These are phyloP conservation scores for Boletus reticuloceps DNA, from an alignment of 768 basidiomycete species.

Conservation along the genomic window DNA sequence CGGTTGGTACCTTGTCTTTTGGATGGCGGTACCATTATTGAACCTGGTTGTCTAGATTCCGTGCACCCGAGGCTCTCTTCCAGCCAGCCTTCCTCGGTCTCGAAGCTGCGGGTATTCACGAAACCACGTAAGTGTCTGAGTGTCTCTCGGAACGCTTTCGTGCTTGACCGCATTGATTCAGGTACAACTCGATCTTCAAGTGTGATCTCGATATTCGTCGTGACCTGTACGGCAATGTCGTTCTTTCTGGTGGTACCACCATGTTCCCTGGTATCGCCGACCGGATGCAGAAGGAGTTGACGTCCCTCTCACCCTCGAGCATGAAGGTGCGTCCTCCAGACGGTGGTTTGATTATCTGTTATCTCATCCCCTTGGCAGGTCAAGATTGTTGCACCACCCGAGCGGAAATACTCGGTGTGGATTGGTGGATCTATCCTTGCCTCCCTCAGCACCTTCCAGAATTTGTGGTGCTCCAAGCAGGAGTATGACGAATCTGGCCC, in stretches of 20 bases:
- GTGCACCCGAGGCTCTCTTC: constrained; percentile 56
- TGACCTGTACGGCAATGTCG: constrained; percentile 35
- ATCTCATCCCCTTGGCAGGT: constrained; percentile 40
- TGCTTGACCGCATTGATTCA: constrained; percentile 15
- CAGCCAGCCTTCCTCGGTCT: constrained; percentile 59
- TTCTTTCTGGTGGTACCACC: constrained; percentile 77
- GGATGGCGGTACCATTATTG: background rate
- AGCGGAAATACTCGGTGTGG: constrained; percentile 96
- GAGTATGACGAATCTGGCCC: constrained; percentile 89
- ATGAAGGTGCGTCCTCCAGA: constrained; percentile 61
- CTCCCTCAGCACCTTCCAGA: constrained; percentile 94
- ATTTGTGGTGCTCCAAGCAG: constrained; percentile 91
- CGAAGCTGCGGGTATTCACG: constrained; percentile 83
- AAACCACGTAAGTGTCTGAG: constrained; percentile 46
- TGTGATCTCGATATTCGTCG: constrained; percentile 68
- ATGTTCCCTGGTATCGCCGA: constrained; percentile 98
- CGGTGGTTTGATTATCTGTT: background rate
- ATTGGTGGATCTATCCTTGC: constrained; percentile 87
- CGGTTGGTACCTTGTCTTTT: constrained; percentile 33
- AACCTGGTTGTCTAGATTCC: constrained; percentile 40
- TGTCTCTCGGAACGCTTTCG: background rate
- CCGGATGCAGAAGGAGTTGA: constrained; percentile 94
- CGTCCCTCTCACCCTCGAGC: constrained; percentile 71
- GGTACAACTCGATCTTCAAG: constrained; percentile 59
- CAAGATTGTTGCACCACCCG: constrained; percentile 91